Conservation (phyloP, 2,329 filamentous ascomycete genomes). For the Colletotrichum karsti region DNA sequence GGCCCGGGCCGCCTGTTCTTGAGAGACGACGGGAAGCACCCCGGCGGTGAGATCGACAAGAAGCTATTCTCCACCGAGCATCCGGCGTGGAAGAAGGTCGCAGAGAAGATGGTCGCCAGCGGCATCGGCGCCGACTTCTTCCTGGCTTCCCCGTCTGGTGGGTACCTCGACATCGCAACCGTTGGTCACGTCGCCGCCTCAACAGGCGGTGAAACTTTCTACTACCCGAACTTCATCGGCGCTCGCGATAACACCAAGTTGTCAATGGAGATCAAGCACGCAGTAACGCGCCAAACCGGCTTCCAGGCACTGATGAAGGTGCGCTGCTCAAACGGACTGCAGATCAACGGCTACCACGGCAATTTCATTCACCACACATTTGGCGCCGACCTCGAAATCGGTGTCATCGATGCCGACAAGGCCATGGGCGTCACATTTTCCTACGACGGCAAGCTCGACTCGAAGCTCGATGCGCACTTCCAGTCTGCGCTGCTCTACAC, state of each 20-base stretch:
- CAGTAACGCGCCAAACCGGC: conserved; percentile 88
- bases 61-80: conserved; percentile 93
- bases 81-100: conserved; percentile 84
- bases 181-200: conserved; percentile 87
- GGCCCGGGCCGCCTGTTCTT: conserved; percentile 87
- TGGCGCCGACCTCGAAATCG: conserved; percentile 93
- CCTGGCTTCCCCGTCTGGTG: conserved; percentile 87
- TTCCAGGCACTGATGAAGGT: conserved; percentile 99
- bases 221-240: conserved; percentile 95
- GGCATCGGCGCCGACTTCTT: conserved; percentile 96
- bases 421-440: conserved; percentile 90
- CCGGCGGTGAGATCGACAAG: conserved; percentile 88
- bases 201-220: conserved; percentile 95
- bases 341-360: conserved; percentile 93
- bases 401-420: conserved; percentile 92
- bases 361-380: conserved; percentile 97
- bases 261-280: conserved; percentile 84
- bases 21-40: conserved; percentile 87
- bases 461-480: conserved; percentile 97
- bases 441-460: conserved; percentile 97
- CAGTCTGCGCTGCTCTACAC: conserved; percentile 96
- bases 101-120: conserved; percentile 85
- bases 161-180: conserved; percentile 92
- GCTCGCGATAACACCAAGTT: conserved; percentile 87
- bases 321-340: conserved; percentile 93